Base-by-base conservation (phyloP, 2,329 filamentous ascomycete species). In the Neocatenulostroma microsporum region DNA sequence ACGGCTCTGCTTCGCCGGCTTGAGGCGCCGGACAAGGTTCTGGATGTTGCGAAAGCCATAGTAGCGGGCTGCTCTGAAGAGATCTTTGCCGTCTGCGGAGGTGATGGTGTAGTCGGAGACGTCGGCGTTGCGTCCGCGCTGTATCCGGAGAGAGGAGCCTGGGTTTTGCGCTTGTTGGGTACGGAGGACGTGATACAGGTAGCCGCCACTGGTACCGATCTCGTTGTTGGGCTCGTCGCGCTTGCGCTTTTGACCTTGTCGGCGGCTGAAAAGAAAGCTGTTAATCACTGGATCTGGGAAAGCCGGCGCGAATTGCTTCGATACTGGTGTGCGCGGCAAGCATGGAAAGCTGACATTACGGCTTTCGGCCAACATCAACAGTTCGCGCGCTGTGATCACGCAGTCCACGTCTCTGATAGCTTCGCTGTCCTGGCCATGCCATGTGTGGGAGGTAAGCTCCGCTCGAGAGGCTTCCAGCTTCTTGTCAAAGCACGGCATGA, bases 401-500 rank as follows among this genome's bases (percentile, higher is more conserved):
- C 89, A 96, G 65, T 98, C 91, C 31, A 96, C 88, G 55, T 98
- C 91, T 39, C 91, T 75, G 18, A 91, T 73, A 1, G 76, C 76
- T 31, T 46, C 56, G 11, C 63, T 68, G 35, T 64, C 65, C 36
- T 54, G 45, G 14, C 50, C 49, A 30, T 53, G 48, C 53, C 53
- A 44, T n/a, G 51, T 42, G 26, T 53, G 26, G 62, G 68, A 36
- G 62, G 88, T 96, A 25, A 98, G 74, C 62, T 98, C 91, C 59
- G 87, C 82, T 36, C 91, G 80, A 50, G 87, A 94, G 5, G 91
- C 91, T 64, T 98, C 91, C 19, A 98, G 74, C 62, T 98, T 98
- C 69, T 98, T 98, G 62, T 98, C 91, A 60, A 98, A 96, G 61
- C 91, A 98, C 14, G 91, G 91, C 91, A 98, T 98, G 30, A 98